Conservation (phyloP, 2,329 filamentous ascomycete genomes). For the Xylariaceae sp. region DNA sequence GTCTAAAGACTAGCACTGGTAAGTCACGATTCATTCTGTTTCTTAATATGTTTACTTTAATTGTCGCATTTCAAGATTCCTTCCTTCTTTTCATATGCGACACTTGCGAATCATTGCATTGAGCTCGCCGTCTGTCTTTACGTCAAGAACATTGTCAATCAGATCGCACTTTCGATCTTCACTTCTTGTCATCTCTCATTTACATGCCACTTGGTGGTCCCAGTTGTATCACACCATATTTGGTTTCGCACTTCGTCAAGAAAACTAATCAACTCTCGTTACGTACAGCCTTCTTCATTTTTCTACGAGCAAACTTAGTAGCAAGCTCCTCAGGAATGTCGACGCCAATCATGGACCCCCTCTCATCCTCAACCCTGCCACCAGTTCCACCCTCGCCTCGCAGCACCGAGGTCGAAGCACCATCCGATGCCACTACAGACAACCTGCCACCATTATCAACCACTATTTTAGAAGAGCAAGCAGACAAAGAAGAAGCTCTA, state of each 20-base stretch:
- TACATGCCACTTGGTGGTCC: too few species aligned
- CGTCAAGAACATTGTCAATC: too few species aligned
- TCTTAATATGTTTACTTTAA: too few species aligned
- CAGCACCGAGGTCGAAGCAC: conserved; percentile 37
- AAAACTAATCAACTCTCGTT: conserved; percentile 25
- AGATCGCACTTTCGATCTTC: too few species aligned
- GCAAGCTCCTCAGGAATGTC: conserved; percentile 61
- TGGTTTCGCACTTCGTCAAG: background rate
- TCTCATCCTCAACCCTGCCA: conserved; percentile 37
- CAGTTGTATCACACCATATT: too few species aligned
- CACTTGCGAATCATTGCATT: too few species aligned
- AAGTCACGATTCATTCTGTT: conserved; percentile 31
- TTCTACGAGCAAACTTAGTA: conserved; percentile 75
- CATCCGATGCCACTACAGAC: conserved; percentile 41
- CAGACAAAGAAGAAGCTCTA: conserved; percentile 66
- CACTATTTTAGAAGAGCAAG: conserved; percentile 49
- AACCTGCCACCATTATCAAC: conserved; percentile 64
- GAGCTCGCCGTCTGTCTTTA: too few species aligned
- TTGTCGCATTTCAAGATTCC: too few species aligned
- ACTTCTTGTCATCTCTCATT: too few species aligned
- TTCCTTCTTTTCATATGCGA: too few species aligned
- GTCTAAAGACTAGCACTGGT: conserved; percentile 60
- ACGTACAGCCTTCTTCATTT: conserved; percentile 75
- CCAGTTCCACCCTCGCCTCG: conserved; percentile 37
- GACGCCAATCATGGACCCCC: conserved; percentile 61